Conservation (phyloP, 176 grass and related monocot genomes). For the Oropetium thomaeum region DNA sequence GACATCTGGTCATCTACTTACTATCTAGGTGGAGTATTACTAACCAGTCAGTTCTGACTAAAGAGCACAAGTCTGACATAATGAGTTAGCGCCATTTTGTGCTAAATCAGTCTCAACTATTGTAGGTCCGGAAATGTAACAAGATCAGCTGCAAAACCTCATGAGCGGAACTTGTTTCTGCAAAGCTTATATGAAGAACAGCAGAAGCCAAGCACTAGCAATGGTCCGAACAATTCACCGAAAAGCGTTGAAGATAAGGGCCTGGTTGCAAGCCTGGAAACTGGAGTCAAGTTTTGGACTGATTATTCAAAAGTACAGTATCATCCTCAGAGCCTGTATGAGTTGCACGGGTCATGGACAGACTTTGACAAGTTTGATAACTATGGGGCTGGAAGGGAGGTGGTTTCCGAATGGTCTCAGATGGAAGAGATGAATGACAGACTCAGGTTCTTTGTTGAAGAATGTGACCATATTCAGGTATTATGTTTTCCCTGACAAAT, state of each 20-base stretch:
- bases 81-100: neutral
- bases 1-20: neutral
- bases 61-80: neutral
- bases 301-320: constrained; percentile 96
- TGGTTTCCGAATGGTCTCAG: constrained; percentile 71
- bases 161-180: constrained; percentile 77
- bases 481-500: constrained; percentile 22
- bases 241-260: constrained; percentile 66
- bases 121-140: constrained; percentile 78
- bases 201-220: constrained; percentile 40
- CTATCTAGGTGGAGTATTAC: neutral
- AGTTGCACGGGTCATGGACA: constrained; percentile 79
- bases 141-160: constrained; percentile 54
- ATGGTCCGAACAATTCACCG: constrained; percentile 4
- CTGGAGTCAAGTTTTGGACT: constrained; percentile 69
- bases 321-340: constrained; percentile 82
- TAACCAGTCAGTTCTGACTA: neutral
- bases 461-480: constrained; percentile 98
- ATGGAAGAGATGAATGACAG: constrained; percentile 94
- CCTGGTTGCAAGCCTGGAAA: constrained; percentile 65
- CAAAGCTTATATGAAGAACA: constrained; percentile 79
- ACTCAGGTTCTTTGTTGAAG: constrained; percentile 92
- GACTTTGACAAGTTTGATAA: constrained; percentile 84
- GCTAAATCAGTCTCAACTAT: constrained; percentile 4
- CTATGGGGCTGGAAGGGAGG: constrained; percentile 66